Conservation (phyloP, 768 basidiomycete species). For the Pleurotus pulmonarius region DNA sequence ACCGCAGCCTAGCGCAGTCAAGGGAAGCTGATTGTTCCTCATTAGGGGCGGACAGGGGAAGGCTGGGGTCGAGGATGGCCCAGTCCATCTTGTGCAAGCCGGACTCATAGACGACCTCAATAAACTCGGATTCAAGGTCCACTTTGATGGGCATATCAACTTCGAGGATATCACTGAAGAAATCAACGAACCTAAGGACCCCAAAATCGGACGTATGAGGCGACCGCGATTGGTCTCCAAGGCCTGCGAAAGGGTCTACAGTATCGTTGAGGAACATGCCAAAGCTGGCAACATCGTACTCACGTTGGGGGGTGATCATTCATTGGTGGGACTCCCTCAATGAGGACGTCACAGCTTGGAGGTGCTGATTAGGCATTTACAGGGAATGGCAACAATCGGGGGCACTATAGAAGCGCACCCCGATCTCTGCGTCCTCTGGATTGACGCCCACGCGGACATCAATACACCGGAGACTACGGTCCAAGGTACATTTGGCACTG, state of each 20-base stretch:
- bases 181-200: slow-evolving; percentile 41
- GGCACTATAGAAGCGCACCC: slow-evolving; percentile 60
- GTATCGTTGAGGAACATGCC: slow-evolving; percentile 51
- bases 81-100: slow-evolving; percentile 63
- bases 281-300: slow-evolving; percentile 61
- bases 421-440: slow-evolving; percentile 67
- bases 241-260: slow-evolving; percentile 58
- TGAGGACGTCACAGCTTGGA: background rate
- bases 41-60: slow-evolving; percentile 17
- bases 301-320: slow-evolving; percentile 77
- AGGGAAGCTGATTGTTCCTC: background rate
- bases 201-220: slow-evolving; percentile 64
- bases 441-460: slow-evolving; percentile 81
- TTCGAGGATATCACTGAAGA: slow-evolving; percentile 39
- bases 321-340: slow-evolving; percentile 39
- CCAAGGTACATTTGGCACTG: slow-evolving; percentile 29
- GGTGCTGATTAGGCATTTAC: background rate
- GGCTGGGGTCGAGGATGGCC: slow-evolving; percentile 63
- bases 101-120: slow-evolving; percentile 59
- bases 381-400: slow-evolving; percentile 68
- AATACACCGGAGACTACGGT: slow-evolving; percentile 68
- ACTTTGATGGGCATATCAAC: slow-evolving; percentile 62
- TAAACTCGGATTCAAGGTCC: slow-evolving; percentile 62
- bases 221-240: slow-evolving; percentile 63
- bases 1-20: background rate